These are phyloP conservation scores for Ascomycota sp. DNA, from an alignment of 2,329 filamentous ascomycete genomes.

Conservation along the genomic window DNA sequence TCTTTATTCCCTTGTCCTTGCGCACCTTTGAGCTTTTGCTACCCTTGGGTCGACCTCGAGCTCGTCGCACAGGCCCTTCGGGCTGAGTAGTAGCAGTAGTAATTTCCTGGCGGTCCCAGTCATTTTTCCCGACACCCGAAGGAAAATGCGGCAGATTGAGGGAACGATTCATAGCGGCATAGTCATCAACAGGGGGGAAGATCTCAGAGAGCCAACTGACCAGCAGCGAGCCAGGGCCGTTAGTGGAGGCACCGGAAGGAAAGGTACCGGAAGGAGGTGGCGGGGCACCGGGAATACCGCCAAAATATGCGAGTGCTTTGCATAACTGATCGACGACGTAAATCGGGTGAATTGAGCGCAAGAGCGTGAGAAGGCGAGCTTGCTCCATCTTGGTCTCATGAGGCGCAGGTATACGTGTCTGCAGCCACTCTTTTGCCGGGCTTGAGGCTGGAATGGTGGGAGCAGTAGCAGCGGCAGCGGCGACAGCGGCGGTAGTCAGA, in stretches of 20 bases:
- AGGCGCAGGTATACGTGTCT: constrained; percentile 6
- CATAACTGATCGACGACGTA: constrained; percentile 41
- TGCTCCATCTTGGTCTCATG: constrained; percentile 37
- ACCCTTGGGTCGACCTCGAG: constrained; percentile 34
- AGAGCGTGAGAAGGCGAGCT: constrained; percentile 33
- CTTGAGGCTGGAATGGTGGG: not conserved
- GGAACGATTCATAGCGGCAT: constrained; percentile 1
- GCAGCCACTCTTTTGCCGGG: not conserved
- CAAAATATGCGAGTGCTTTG: constrained; percentile 42
- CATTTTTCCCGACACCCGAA: constrained; percentile 1
- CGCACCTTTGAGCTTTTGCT: constrained; percentile 18
- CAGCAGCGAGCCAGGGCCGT: constrained; percentile 36
- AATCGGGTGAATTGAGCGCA: constrained; percentile 32
- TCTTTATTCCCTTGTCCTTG: constrained; percentile 33
- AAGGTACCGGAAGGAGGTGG: constrained; percentile 30
- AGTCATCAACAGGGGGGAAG: constrained; percentile 24
- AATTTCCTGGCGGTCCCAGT: not conserved
- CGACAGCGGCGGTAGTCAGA: not conserved
- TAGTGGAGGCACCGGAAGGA: constrained; percentile 32
- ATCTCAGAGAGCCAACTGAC: constrained; percentile 44
- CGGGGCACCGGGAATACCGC: constrained; percentile 34
- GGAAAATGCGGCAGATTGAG: not conserved
- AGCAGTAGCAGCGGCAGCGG: not conserved
- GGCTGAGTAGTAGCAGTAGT: not conserved
- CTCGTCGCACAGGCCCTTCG: constrained; percentile 15